Evolutionary conservation across 768 basidiomycete genomes (phyloP), one percentile per base, ranked within the genome.

Genomic region (Gymnopilus dilepis): DNA sequence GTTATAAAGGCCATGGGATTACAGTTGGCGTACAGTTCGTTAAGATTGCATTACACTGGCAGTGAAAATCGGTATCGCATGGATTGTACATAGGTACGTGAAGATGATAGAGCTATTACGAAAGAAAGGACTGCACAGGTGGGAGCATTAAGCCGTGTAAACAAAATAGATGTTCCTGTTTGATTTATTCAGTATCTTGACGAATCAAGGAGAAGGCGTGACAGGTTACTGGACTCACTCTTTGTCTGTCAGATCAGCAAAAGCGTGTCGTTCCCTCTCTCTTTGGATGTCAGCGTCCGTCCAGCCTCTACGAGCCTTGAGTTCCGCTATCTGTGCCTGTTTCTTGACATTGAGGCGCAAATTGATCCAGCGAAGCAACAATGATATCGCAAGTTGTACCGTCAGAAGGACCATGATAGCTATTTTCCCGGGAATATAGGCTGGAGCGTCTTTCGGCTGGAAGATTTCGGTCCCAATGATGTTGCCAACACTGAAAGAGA

Each of bases 401-500:
- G 73, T 80, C 31, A 90, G 75, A 6, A 88, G 76, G 4, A 86
- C 76, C 77, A 88, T 82, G 63, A 90, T 87, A 1, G 88, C 80
- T 13, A 83, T 83, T 67, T 90, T 90, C 21, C 87, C 88, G 0
- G 86, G 86, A 30, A 87, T 83, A 69, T 90, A 90, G 15, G 69
- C 78, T 0, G 87, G 86, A 2, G 84, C 86, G 62, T 86, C 86
- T 62, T 83, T 80, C 0, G 87, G 83, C 31, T 82, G 84, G 67
- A 90, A 86, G 30, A 88, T 86, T 68, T 85, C 81, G 0, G 85
- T 80, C 5, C 89, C 88, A 58, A 86, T 77, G 48, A 87, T 85
- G 66, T 88, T 88, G 17, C 87, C 85, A 19, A 85, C 61, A 50
- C 79, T 78, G 67, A 88, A 87, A 0, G 83, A 73, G 4, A 79